phyloP scores from a whole-genome alignment of 2,329 filamentous ascomycete species.

The Colletotrichum theobromicola region DNA sequence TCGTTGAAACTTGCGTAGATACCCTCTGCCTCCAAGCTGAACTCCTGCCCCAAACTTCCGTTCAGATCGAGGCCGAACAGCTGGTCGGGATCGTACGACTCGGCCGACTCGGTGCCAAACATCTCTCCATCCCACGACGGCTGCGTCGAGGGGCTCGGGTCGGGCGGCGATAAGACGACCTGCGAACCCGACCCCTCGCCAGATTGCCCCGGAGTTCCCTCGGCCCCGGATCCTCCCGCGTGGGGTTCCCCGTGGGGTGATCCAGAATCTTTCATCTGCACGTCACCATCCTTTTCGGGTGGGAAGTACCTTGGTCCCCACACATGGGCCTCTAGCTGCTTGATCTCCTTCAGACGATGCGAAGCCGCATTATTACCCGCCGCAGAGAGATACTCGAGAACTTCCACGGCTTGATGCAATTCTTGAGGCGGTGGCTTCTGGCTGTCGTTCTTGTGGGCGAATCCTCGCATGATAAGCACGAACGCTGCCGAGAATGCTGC shows the following conservation, averaged over 20 bases:
- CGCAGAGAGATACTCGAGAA: slow-evolving; percentile 27
- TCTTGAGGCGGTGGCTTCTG: slow-evolving; percentile 29
- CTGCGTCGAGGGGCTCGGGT: background rate
- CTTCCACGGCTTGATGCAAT: slow-evolving; percentile 24
- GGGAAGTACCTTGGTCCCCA: slow-evolving; percentile 27
- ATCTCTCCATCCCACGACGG: slow-evolving; percentile 21
- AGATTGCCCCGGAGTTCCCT: background rate
- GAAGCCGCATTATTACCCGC: slow-evolving; percentile 30
- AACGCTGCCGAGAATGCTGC: slow-evolving; percentile 33
- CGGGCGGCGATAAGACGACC: slow-evolving; percentile 2
- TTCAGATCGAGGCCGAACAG: slow-evolving; percentile 22
- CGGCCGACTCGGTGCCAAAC: background rate
- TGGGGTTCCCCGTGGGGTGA: background rate
- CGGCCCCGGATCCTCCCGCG: background rate
- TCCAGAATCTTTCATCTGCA: slow-evolving; percentile 25
- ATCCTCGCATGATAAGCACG: slow-evolving; percentile 31
- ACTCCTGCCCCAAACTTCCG: slow-evolving; percentile 26
- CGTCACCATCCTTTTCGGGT: slow-evolving; percentile 11
- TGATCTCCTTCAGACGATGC: slow-evolving; percentile 27
- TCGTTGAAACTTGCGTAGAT: slow-evolving; percentile 34
- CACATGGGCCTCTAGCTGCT: slow-evolving; percentile 30
- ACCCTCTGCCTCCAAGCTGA: slow-evolving; percentile 27
- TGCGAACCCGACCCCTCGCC: background rate
- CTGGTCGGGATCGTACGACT: slow-evolving; percentile 11
- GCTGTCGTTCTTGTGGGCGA: slow-evolving; percentile 25